phyloP scores from a whole-genome alignment of 345 rosid genomes.

The Schrenkiella parvula region DNA sequence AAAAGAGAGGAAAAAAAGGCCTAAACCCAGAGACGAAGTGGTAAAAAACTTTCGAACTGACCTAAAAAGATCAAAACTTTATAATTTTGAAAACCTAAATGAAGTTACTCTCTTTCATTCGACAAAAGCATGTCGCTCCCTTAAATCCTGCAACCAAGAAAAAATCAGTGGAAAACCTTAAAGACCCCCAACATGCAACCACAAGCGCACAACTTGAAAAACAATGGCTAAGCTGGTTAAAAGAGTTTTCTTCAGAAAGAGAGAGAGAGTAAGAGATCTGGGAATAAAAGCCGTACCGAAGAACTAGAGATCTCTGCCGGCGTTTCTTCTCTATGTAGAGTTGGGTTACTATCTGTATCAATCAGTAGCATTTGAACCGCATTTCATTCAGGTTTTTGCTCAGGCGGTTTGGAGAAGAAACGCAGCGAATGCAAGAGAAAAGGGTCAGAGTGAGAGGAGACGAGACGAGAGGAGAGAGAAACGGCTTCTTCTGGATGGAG shows the following conservation, averaged over 20 bases:
- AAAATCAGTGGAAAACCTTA: background rate
- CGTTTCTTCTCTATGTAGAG: constrained; percentile 3
- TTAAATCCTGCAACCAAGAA: constrained; percentile 26
- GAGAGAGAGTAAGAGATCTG: constrained; percentile 32
- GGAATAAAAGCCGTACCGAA: background rate
- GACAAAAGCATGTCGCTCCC: constrained; percentile 16
- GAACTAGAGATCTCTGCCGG: constrained; percentile 27
- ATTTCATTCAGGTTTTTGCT: constrained; percentile 13
- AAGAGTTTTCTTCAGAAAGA: background rate
- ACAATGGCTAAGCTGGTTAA: background rate
- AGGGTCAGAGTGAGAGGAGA: background rate
- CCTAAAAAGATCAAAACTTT: constrained; percentile 24
- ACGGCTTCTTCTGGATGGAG: constrained; percentile 12
- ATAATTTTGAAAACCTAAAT: constrained; percentile 12
- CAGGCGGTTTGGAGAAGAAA: constrained; percentile 18
- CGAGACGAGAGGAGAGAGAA: constrained; percentile 13
- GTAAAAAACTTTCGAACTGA: constrained; percentile 1
- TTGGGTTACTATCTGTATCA: background rate
- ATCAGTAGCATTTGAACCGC: background rate
- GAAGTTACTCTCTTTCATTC: constrained; percentile 21
- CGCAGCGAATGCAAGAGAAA: constrained; percentile 6
- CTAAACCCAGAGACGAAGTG: background rate
- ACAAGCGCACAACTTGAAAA: background rate
- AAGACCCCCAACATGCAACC: constrained; percentile 33
- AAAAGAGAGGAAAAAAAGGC: background rate